Evolutionary conservation across 257 asterid genomes (phyloP).

Genomic region (Apocynum venetum): DNA sequence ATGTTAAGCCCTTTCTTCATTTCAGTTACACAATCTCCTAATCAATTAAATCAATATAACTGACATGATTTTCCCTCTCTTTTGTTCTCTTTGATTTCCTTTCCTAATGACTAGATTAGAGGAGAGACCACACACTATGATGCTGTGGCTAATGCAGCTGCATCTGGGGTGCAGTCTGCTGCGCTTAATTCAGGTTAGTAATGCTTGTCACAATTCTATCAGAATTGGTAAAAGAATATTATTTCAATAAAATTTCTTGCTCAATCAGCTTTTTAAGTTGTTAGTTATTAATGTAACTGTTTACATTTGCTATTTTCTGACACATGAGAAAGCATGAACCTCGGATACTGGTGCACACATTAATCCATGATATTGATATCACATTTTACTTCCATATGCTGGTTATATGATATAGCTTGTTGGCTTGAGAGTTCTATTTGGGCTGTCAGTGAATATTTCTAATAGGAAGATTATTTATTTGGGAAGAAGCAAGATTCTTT

Average conservation of each 20-base stretch:
- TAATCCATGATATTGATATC: background rate
- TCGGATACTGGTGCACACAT: background rate
- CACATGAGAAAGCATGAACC: background rate
- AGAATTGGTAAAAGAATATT: background rate
- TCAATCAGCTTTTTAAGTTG: background rate
- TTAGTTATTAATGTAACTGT: background rate
- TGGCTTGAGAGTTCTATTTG: background rate
- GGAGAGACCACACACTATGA: constrained; percentile 96
- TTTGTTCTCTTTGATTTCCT: constrained; percentile 6
- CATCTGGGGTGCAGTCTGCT: constrained; percentile 93
- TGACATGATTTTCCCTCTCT: background rate
- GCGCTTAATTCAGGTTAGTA: constrained; percentile 67
- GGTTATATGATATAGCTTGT: background rate
- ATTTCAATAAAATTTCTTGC: background rate
- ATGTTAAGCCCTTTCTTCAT: background rate
- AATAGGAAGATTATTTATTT: background rate
- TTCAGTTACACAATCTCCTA: background rate
- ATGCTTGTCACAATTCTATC: background rate
- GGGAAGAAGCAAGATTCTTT: background rate
- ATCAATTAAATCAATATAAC: background rate
- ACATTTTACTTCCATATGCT: background rate
- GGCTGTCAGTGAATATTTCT: background rate
- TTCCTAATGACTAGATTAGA: constrained; percentile 52
- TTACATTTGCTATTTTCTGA: background rate
- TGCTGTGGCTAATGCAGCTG: constrained; percentile 92